Evolutionary conservation across 768 basidiomycete genomes (phyloP), one percentile per base, ranked within the genome.

Genomic region (Termitomyces sp.): DNA sequence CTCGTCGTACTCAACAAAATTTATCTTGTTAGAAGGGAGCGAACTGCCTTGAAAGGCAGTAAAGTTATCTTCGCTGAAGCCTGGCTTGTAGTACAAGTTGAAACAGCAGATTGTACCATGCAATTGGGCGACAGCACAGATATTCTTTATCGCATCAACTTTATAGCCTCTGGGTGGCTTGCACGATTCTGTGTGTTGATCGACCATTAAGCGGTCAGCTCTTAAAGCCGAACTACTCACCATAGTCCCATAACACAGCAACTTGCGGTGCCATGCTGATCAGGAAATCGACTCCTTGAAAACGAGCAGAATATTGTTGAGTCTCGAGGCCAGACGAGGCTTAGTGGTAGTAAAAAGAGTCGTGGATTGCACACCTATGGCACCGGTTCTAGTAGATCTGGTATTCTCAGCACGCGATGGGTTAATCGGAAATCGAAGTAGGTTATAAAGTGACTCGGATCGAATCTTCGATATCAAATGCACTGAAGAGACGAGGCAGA

Each of bases 41-140:
- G 42, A 9, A 47, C 46, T 60, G 32, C 38, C 40, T 9, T 59
- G 20, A 14, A 45, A 52, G 2, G 42, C 40, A 3, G 45, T 15
- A 15, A 36, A 46, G 51, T 9, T 15, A 1, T 60, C 17, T 25
- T 53, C 20, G 29, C 36, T 17, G 1, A 31, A 7, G 15, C 5
- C 3, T 29, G n/a, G 29, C 34, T 17, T 34, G 10, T 38, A 31
- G 29, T 75, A 75, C 14, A 74, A 70, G 57, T 71, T 75, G 60
- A 78, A 71, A 32, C 67, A 58, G 46, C 68, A 71, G 32, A 76
- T 67, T 29, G 63, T 69, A 15, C 73, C 76, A 60, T 68, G 72
- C 17, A 60, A 62, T 34, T 67, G 68, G 31, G 71, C 69, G 4
- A 73, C 53, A 9, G 50, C 52, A 11, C 70, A 68, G 36, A 77